phyloP scores from a whole-genome alignment of 192 early-diverging fungal species.

The Linnemannia zychae region DNA sequence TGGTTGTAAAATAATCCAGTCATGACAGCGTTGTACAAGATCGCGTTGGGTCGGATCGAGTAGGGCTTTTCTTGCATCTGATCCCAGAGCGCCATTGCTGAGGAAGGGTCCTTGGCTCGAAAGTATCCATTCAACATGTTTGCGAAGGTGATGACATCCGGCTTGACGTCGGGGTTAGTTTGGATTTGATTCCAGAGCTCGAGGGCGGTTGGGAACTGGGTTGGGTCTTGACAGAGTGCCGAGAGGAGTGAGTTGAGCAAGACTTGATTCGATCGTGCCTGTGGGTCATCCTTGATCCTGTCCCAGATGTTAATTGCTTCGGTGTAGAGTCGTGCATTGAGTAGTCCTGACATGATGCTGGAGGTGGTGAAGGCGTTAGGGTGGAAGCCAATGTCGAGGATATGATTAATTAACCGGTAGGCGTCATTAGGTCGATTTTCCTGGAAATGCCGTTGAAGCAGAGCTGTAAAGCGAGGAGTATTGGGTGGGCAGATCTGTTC shows the following conservation, averaged over 20 bases:
- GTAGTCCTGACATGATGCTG: conserved; percentile 26
- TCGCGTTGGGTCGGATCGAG: conserved; percentile 14
- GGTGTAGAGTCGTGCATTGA: conserved; percentile 24
- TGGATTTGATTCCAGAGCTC: conserved; percentile 27
- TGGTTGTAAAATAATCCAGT: conserved; percentile 38
- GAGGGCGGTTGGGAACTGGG: conserved; percentile 3
- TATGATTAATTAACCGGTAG: conserved; percentile 28
- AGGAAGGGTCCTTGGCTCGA: conserved; percentile 12
- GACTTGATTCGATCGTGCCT: neutral
- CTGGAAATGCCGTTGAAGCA: conserved; percentile 6
- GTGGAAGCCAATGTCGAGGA: conserved; percentile 37
- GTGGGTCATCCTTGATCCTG: neutral
- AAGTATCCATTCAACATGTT: conserved; percentile 43
- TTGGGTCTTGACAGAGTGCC: conserved; percentile 23
- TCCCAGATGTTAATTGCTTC: conserved; percentile 19
- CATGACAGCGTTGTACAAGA: conserved; percentile 27
- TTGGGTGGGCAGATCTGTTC: conserved; percentile 21
- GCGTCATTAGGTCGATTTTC: conserved; percentile 20
- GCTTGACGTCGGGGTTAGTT: conserved; percentile 8
- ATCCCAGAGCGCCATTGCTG: conserved; percentile 30
- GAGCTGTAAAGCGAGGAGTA: conserved; percentile 25
- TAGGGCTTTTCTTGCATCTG: conserved; percentile 28
- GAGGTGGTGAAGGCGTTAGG: conserved; percentile 17
- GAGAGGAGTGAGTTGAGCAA: conserved; percentile 36
- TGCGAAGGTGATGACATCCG: conserved; percentile 34